Evolutionary conservation across 1,284 basidiomycete genomes (phyloP).

Genomic region (Trichosporon sp.): DNA sequence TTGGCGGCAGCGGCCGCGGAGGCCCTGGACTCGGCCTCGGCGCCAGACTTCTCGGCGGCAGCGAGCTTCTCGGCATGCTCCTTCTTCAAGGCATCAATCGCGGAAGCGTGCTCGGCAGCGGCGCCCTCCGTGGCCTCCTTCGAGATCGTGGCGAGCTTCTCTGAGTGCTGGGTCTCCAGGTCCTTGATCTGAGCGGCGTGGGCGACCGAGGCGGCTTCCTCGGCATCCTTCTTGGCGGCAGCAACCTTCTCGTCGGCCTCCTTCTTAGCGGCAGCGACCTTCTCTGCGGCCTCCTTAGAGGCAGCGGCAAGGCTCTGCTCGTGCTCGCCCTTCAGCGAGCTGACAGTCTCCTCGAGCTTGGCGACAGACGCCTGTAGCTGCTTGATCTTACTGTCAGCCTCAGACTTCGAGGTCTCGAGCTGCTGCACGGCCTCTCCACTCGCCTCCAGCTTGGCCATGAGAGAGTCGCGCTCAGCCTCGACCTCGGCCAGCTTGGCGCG

Average conservation of each 20-base stretch:
- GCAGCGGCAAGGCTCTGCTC: neutral
- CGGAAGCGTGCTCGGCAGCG: neutral
- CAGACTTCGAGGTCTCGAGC: slow-evolving; percentile 11
- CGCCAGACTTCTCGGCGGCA: neutral
- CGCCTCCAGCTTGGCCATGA: slow-evolving; percentile 19
- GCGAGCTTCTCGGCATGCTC: neutral
- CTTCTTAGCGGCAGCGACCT: slow-evolving; percentile 6
- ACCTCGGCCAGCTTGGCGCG: slow-evolving; percentile 13
- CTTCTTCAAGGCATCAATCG: slow-evolving; percentile 22
- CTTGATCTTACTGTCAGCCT: slow-evolving; percentile 7
- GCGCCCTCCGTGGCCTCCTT: slow-evolving; percentile 6
- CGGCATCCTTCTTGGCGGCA: neutral
- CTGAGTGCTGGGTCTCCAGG: slow-evolving; percentile 13
- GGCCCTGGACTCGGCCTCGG: slow-evolving; percentile 6
- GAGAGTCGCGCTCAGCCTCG: slow-evolving; percentile 17
- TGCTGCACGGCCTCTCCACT: neutral
- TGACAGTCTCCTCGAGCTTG: slow-evolving; percentile 2
- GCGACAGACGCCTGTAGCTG: neutral
- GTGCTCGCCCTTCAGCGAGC: slow-evolving; percentile 4
- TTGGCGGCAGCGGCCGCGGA: slow-evolving; percentile 4
- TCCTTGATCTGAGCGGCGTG: slow-evolving; percentile 18
- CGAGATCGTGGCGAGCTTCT: slow-evolving; percentile 1
- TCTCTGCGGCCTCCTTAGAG: neutral
- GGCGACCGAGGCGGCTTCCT: neutral
- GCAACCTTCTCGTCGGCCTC: slow-evolving; percentile 10